Conservation (phyloP, 352 stramenopile genomes). For the Phytophthora ohioensis region DNA sequence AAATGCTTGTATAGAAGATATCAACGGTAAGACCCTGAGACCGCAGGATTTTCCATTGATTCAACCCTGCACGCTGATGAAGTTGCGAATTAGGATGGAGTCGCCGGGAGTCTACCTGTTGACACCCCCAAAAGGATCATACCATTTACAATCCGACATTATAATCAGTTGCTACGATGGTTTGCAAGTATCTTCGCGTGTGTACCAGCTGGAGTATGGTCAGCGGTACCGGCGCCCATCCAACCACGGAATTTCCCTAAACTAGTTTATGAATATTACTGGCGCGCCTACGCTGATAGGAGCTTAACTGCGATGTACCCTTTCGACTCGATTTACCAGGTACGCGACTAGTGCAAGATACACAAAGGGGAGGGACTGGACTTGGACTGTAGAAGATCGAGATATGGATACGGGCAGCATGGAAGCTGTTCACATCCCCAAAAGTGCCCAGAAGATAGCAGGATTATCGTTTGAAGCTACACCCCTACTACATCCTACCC, state of each 20-base stretch:
- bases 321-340: too few relatives aligned
- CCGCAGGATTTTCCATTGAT: background rate
- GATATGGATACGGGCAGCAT: background rate
- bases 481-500: background rate
- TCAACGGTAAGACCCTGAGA: background rate
- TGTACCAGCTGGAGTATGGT: background rate
- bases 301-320: background rate
- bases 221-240: background rate
- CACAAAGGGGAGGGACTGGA: background rate
- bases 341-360: background rate
- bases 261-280: background rate
- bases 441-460: background rate
- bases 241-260: background rate
- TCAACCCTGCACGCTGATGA: background rate
- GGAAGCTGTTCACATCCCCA: background rate
- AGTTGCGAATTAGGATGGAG: background rate
- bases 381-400: background rate
- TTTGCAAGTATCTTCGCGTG: background rate
- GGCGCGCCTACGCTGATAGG: background rate
- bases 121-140: background rate
- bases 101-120: background rate
- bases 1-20: background rate
- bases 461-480: background rate
- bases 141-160: background rate
- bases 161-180: background rate